Percentiles rank a stretch among this genome's conserved stretches.
Evolutionary conservation across 208 protist genomes (phyloP).

Genomic region (Acanthamoeba healyi): DNA sequence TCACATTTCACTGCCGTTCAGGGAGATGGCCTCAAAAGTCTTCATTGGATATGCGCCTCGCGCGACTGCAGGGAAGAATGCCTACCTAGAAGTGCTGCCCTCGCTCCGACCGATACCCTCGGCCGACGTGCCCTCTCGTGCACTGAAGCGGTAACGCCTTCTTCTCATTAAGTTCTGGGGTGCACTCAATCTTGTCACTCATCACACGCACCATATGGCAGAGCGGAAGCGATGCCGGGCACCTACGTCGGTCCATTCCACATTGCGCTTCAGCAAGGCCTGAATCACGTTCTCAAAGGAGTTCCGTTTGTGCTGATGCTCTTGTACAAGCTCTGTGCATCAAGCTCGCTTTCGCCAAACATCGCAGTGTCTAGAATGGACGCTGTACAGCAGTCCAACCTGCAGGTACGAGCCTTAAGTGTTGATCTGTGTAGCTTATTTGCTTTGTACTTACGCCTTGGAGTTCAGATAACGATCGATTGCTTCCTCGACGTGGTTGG

Average conservation of each 20-base stretch:
- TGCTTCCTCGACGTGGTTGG: slow-evolving; percentile 31
- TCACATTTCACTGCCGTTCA: neutral
- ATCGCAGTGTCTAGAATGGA: neutral
- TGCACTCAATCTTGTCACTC: neutral
- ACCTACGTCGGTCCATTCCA: neutral
- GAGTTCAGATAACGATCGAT: slow-evolving; percentile 24
- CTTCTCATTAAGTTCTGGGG: too few relatives aligned
- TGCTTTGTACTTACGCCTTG: neutral
- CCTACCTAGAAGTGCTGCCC: neutral
- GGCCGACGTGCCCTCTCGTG: neutral
- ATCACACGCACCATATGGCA: neutral
- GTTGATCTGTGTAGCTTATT: too few relatives aligned
- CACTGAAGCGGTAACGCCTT: neutral
- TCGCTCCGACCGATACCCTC: slow-evolving; percentile 52
- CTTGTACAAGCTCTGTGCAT: slow-evolving; percentile 8
- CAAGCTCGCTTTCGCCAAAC: neutral
- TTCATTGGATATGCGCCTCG: slow-evolving; percentile 44
- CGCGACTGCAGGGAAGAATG: neutral
- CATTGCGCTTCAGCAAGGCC: slow-evolving; percentile 53
- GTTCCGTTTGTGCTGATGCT: slow-evolving; percentile 64
- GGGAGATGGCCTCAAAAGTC: slow-evolving; percentile 23
- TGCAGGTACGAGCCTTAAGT: neutral
- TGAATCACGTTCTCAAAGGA: slow-evolving; percentile 22
- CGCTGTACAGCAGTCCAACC: neutral
- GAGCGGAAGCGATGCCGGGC: slow-evolving; percentile 39